These are phyloP conservation scores for Psilocybe azurescens DNA, from an alignment of 768 basidiomycete genomes.

Conservation along the genomic window DNA sequence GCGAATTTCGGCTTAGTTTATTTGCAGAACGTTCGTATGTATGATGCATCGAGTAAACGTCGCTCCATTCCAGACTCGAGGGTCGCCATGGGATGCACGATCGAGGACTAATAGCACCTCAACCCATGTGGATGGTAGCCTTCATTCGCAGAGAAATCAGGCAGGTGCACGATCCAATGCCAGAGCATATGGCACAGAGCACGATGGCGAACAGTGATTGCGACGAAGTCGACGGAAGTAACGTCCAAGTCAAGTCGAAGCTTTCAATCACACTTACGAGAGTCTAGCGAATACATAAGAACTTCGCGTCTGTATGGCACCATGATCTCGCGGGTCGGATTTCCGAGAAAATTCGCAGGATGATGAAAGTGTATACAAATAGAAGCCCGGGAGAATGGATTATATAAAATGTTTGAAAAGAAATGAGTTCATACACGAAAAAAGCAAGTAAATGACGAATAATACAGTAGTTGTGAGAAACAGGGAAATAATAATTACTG, in stretches of 20 bases:
- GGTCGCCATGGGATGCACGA: neutral
- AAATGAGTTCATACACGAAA: neutral
- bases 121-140: neutral
- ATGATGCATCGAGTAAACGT: neutral
- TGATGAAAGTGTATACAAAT: neutral
- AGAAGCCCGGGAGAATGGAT: neutral
- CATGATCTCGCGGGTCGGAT: neutral
- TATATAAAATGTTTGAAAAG: neutral
- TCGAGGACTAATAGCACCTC: neutral
- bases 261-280: neutral
- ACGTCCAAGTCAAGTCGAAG: neutral
- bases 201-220: neutral
- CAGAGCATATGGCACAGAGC: conserved; percentile 1
- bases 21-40: neutral
- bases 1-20: neutral
- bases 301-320: neutral
- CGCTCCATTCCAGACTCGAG: neutral
- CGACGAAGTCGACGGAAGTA: neutral
- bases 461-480: conserved; percentile 13
- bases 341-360: neutral
- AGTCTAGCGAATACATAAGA: neutral
- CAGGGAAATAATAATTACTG: conserved; percentile 3
- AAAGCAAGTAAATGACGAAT: conserved; percentile 5
- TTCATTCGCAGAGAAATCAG: conserved; percentile 1
- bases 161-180: neutral